A percentile compares a stretch with the other conserved stretches of the same genome.
These are phyloP conservation scores for Neonectria faginata DNA, from an alignment of 2,329 filamentous ascomycete species.

Conservation along the genomic window DNA sequence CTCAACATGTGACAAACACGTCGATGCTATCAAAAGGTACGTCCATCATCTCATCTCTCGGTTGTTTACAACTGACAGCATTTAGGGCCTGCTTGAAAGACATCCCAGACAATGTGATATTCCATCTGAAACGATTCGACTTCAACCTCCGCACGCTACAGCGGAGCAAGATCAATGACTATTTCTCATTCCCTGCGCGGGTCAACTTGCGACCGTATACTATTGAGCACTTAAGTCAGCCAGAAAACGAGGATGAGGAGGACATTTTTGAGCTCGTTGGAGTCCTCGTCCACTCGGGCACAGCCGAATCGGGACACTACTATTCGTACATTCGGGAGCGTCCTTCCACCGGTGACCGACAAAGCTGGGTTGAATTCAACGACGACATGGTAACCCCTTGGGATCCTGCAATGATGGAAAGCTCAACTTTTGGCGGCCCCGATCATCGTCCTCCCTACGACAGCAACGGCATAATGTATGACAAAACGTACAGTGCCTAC, in stretches of 20 bases:
- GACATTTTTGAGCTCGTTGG: conserved; percentile 96
- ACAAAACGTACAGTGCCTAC: conserved; percentile 89
- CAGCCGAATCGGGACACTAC: conserved; percentile 94
- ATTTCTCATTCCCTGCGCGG: conserved; percentile 85
- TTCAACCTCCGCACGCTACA: conserved; percentile 82
- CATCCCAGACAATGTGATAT: conserved; percentile 92
- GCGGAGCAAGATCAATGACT: conserved; percentile 94
- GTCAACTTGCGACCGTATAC: conserved; percentile 94
- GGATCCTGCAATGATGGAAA: conserved; percentile 78
- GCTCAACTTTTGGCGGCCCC: conserved; percentile 82
- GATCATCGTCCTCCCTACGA: conserved; percentile 65
- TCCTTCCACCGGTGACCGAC: conserved; percentile 61
- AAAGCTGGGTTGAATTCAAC: conserved; percentile 91
- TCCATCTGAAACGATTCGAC: conserved; percentile 91
- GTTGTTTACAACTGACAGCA: conserved; percentile 6
- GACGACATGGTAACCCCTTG: conserved; percentile 85
- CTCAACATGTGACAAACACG: conserved; percentile 86
- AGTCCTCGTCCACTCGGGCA: conserved; percentile 91
- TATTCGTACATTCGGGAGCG: conserved; percentile 94
- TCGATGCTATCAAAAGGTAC: conserved; percentile 90
- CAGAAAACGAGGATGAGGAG: conserved; percentile 64
- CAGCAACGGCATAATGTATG: conserved; percentile 60
- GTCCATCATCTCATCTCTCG: conserved; percentile 17
- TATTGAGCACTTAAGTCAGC: conserved; percentile 81
- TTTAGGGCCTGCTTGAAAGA: conserved; percentile 87